Base-by-base conservation (phyloP, 257 asterid species). In the Jasminum sambac region DNA sequence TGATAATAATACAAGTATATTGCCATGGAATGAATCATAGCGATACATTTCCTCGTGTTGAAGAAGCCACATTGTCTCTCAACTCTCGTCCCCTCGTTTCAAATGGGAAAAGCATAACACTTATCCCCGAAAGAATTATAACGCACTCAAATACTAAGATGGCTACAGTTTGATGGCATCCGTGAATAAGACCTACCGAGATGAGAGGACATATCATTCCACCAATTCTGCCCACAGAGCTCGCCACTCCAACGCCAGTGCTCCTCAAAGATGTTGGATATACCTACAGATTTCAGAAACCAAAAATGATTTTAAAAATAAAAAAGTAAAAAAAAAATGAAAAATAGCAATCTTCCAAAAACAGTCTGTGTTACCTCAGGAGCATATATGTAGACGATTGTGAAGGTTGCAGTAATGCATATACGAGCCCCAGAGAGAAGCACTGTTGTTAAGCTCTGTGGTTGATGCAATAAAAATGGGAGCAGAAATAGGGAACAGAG, bases 401-500 rank as follows among this genome's bases (percentile, higher is more conserved):
- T 81, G 77, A 87, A 89, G 67, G 92, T 83, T 44, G 84, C 86
- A 0, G 89, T 74, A 57, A 90, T 84, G 83, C 90, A 88, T 57
- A 83, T 78, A 63, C 93, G 93, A 19, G 93, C 88, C 48, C 93
- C 92, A 66, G 88, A 90, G 66, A 90, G 81, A 60, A 88, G 81
- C 34, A 63, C 66, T 25, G 87, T 90, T 63, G 88, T 86, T 71
- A 83, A 66, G 74, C 74, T 68, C 80, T 66, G 84, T 42, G 83
- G 73, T 73, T 81, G 95, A 72, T 77, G 80, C 44, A 73, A 70
- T 11, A 82, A 75, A 78, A 90, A 70, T 40, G 96, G 96, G 26
- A 90, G 74, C 76, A 90, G 81, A 78, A 83, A 84, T n/a, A 83
- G 26, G 77, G 83, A 88, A 72, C 89, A 83, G 58, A 88, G 68